These are phyloP conservation scores for Pleurotus eryngii DNA, from an alignment of 768 basidiomycete species.

Conservation along the genomic window DNA sequence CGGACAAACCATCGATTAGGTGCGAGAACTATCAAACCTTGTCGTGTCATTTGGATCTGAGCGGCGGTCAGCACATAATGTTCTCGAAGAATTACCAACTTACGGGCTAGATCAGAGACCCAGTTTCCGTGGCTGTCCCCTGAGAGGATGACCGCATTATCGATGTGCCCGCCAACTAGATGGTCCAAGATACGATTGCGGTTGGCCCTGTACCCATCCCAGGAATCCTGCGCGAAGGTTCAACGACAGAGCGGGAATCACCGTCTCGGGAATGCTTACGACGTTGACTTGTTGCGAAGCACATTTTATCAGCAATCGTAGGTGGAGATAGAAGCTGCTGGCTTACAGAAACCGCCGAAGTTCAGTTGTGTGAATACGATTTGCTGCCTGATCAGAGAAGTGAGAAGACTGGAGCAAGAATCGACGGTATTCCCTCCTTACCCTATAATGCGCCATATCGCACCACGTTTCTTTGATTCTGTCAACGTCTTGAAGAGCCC, in stretches of 20 bases:
- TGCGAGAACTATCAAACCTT: conserved; percentile 25
- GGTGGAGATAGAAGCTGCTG: no score
- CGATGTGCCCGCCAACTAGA: conserved; percentile 44
- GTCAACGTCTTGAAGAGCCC: conserved; percentile 48
- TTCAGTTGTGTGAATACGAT: conserved; percentile 52
- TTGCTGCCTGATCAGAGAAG: conserved; percentile 38
- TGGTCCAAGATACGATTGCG: conserved; percentile 48
- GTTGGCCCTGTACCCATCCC: conserved; percentile 58
- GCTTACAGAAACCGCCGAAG: conserved; percentile 33
- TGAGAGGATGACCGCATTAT: conserved; percentile 51
- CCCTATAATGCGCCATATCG: conserved; percentile 39
- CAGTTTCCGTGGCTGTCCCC: conserved; percentile 63
- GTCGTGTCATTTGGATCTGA: conserved; percentile 48
- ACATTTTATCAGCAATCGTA: no score
- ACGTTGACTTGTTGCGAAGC: conserved; percentile 16
- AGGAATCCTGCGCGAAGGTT: conserved; percentile 39
- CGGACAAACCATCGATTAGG: neutral
- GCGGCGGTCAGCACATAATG: neutral
- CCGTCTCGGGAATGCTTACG: conserved; percentile 14
- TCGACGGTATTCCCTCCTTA: conserved; percentile 15
- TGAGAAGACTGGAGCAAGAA: neutral
- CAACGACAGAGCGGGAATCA: no score
- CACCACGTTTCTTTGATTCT: conserved; percentile 41
- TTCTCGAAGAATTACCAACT: conserved; percentile 16
- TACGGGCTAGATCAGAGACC: conserved; percentile 56